phyloP scores from a whole-genome alignment of 768 basidiomycete genomes.

The Mycena vulgaris region DNA sequence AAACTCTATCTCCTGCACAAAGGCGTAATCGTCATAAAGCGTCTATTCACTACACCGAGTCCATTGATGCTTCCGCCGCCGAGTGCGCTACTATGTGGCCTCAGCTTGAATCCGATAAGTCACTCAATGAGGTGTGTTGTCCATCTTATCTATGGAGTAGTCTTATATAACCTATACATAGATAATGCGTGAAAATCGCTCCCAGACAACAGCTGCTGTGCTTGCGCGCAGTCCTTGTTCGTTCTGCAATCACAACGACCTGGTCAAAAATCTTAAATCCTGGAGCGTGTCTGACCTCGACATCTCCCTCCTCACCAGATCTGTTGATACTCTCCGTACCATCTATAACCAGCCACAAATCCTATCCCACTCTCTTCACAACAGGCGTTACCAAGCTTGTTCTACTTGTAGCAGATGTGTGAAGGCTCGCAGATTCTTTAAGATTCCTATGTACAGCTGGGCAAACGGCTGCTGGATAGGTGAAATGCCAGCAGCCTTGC shows the following conservation, averaged over 20 bases:
- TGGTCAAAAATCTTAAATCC: background rate
- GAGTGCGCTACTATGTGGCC: too few relatives aligned
- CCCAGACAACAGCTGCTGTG: conserved; percentile 3
- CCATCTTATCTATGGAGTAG: background rate
- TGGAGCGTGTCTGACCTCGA: conserved; percentile 5
- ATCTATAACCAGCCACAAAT: conserved; percentile 22
- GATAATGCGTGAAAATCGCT: conserved; percentile 28
- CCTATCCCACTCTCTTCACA: conserved; percentile 23
- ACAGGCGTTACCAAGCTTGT: conserved; percentile 18
- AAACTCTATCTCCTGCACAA: too few relatives aligned
- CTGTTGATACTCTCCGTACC: background rate
- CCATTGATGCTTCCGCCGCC: too few relatives aligned
- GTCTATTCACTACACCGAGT: too few relatives aligned
- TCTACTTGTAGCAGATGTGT: conserved; percentile 24
- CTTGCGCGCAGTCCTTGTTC: conserved; percentile 14
- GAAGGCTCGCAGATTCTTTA: conserved; percentile 15
- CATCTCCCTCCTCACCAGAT: background rate
- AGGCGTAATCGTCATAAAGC: too few relatives aligned
- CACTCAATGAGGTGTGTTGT: background rate
- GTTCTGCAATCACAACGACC: conserved; percentile 31
- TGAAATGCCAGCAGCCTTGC: background rate
- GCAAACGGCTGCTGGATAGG: conserved; percentile 44
- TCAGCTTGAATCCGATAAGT: conserved; percentile 19
- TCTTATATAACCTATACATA: too few relatives aligned
- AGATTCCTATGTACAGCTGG: too few relatives aligned